These are phyloP conservation scores for Phialophora chinensis DNA, from an alignment of 2,329 filamentous ascomycete genomes.

Conservation along the genomic window DNA sequence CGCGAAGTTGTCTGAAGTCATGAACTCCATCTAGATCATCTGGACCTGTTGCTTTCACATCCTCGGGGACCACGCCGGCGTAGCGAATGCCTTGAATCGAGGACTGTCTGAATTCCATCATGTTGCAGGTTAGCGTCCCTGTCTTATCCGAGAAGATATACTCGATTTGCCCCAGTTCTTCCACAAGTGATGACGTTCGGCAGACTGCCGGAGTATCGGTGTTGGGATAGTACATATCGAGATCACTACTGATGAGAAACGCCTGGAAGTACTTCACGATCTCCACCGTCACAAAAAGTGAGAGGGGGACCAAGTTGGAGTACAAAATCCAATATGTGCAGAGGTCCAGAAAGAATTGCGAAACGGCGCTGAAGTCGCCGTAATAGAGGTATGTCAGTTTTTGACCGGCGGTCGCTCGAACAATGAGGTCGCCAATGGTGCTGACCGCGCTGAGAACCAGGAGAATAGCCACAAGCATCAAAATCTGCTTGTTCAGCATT, in stretches of 20 bases:
- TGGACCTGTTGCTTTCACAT: slow-evolving; percentile 80
- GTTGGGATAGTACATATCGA: slow-evolving; percentile 97
- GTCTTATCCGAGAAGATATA: slow-evolving; percentile 99
- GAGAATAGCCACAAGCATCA: slow-evolving; percentile 85
- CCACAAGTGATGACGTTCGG: slow-evolving; percentile 92
- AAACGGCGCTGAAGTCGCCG: slow-evolving; percentile 67
- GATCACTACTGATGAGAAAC: slow-evolving; percentile 95
- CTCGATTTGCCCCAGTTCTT: slow-evolving; percentile 96
- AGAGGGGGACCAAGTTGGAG: slow-evolving; percentile 94
- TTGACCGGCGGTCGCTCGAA: slow-evolving; percentile 67
- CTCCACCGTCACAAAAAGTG: slow-evolving; percentile 95
- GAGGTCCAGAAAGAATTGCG: slow-evolving; percentile 89
- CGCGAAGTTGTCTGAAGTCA: slow-evolving; percentile 76
- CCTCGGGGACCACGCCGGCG: slow-evolving; percentile 87
- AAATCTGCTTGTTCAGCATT: slow-evolving; percentile 90
- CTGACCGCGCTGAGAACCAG: slow-evolving; percentile 84
- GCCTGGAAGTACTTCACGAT: slow-evolving; percentile 98
- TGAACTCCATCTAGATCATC: slow-evolving; percentile 75
- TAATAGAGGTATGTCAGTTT: slow-evolving; percentile 73
- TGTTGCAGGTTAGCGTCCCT: slow-evolving; percentile 94
- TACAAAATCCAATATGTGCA: slow-evolving; percentile 99
- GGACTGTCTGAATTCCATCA: slow-evolving; percentile 98
- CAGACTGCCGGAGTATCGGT: slow-evolving; percentile 95
- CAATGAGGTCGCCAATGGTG: slow-evolving; percentile 86
- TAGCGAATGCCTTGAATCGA: slow-evolving; percentile 94